Conservation (phyloP, 1,139 yeast species). For the Magnusiomyces sp. region DNA sequence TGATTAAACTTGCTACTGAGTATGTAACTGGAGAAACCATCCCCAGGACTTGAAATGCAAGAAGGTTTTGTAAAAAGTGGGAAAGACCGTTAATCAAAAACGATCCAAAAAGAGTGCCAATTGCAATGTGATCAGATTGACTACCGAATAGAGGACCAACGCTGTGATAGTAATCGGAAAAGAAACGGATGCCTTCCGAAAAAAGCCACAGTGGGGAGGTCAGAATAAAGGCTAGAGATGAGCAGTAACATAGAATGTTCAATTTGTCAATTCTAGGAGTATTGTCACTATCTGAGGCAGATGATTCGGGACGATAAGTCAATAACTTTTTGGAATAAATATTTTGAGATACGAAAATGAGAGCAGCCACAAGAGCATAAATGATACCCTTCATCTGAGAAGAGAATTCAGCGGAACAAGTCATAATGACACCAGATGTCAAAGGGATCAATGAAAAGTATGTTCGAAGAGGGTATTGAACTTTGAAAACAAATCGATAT, state of each 20-base stretch:
- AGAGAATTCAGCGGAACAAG: conserved; percentile 46
- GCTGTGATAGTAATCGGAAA: conserved; percentile 16
- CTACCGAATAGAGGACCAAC: conserved; percentile 14
- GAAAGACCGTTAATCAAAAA: conserved; percentile 50
- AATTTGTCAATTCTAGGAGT: conserved; percentile 51
- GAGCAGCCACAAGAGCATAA: conserved; percentile 72
- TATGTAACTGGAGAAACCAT: conserved; percentile 80
- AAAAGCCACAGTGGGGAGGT: conserved; percentile 72
- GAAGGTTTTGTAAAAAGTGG: conserved; percentile 76
- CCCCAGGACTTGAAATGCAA: conserved; percentile 87
- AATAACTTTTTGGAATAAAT: conserved; percentile 80
- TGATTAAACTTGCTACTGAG: conserved; percentile 81
- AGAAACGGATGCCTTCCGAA: conserved; percentile 44
- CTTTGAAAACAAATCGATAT: conserved; percentile 53
- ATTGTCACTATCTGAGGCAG: conserved; percentile 29
- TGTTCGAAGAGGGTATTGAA: conserved; percentile 52
- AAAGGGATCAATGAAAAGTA: conserved; percentile 71
- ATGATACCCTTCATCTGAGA: conserved; percentile 53
- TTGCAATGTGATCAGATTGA: background rate
- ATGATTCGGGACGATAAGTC: conserved; percentile 33
- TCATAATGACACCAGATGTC: conserved; percentile 73
- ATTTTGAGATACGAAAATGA: conserved; percentile 84
- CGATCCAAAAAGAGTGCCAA: conserved; percentile 12
- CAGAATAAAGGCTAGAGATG: conserved; percentile 65
- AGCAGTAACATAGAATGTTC: conserved; percentile 76